Base-by-base conservation (phyloP, 2,329 filamentous ascomycete genomes). In the Sporothrix euskadiensis region DNA sequence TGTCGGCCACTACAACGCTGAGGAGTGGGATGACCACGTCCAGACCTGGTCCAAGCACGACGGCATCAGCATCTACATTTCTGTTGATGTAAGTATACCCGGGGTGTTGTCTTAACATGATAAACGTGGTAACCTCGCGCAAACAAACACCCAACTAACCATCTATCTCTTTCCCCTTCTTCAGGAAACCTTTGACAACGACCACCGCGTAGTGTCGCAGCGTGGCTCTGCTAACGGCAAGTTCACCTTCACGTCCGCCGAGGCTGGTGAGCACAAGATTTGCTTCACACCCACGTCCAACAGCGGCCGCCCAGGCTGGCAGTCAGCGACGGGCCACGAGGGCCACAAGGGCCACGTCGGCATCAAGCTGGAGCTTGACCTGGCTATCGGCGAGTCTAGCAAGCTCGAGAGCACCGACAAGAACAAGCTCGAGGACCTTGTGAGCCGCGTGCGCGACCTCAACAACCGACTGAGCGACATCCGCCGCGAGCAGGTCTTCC, bases 201-300 rank as follows among this genome's bases (percentile, higher is more conserved):
- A 98, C 86, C 96, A 99, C 88, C 94, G 94, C 76, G 92, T 99
- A 75, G 93, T 98, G 76, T 93, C 91, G 77, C 94, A 97, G 83
- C 91, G 91, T 75, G 94, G 95, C 79, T 83, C 87, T 57, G 84
- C 89, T 75, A 85, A 88, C 59, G 94, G 96, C 78, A 92, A 92
- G 80, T 98, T 98, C 87, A 98, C 95, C 79, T 98, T 99, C 88
- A 94, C 91, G 77, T 93, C 96, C 71, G 93, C 94, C 80, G 96
- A 98, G 82, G 88, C 92, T n/a, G 96, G 96, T 81, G 93, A 97
- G 83, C 96, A 99, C 88, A 91, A 91, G 81, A 90, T 99, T 83
- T 99, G 96, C 88, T 97, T 98, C 84, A 93, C 91, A 3, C 93
- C 95, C 19, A 90, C 89, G 68, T 94, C 93, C 77, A 91, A 88